phyloP scores from a whole-genome alignment of 257 asterid species.

The Scutellaria minor region DNA sequence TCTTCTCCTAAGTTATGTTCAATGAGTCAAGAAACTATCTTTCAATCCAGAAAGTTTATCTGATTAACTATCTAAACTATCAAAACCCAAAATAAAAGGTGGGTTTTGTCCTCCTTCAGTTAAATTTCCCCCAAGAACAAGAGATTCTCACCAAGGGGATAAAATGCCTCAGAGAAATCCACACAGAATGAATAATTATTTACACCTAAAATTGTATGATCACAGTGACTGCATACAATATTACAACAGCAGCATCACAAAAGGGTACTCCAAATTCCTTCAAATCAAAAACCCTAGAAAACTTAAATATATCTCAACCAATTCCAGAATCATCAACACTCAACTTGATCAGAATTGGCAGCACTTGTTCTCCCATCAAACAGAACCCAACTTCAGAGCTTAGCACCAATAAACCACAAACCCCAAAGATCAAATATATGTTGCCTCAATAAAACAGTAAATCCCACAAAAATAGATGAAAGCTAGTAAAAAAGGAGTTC shows the following conservation, averaged over 20 bases:
- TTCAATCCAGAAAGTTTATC: not conserved
- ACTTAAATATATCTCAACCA: slow-evolving; percentile 47
- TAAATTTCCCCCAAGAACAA: slow-evolving; percentile 40
- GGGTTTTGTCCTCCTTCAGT: slow-evolving; percentile 39
- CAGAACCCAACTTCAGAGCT: slow-evolving; percentile 54
- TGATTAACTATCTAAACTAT: slow-evolving; percentile 31
- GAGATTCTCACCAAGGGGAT: slow-evolving; percentile 41
- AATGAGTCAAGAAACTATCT: not conserved
- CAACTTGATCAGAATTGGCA: slow-evolving; percentile 37
- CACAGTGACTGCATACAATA: not conserved
- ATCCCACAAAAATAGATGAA: slow-evolving; percentile 17
- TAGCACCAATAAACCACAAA: slow-evolving; percentile 9
- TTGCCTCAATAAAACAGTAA: slow-evolving; percentile 48
- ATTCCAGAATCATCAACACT: slow-evolving; percentile 64
- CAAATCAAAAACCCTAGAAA: slow-evolving; percentile 29
- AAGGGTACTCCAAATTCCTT: slow-evolving; percentile 5
- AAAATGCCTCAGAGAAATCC: slow-evolving; percentile 40
- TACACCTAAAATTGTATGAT: slow-evolving; percentile 41
- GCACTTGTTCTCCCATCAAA: slow-evolving; percentile 45
- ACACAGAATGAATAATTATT: slow-evolving; percentile 43
- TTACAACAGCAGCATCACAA: not conserved
- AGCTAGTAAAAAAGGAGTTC: not conserved
- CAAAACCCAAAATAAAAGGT: slow-evolving; percentile 62
- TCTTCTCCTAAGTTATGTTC: slow-evolving; percentile 12
- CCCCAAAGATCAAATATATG: not conserved